These are phyloP conservation scores for Lasiodiplodia theobromae DNA, from an alignment of 2,329 filamentous ascomycete species.

Conservation along the genomic window DNA sequence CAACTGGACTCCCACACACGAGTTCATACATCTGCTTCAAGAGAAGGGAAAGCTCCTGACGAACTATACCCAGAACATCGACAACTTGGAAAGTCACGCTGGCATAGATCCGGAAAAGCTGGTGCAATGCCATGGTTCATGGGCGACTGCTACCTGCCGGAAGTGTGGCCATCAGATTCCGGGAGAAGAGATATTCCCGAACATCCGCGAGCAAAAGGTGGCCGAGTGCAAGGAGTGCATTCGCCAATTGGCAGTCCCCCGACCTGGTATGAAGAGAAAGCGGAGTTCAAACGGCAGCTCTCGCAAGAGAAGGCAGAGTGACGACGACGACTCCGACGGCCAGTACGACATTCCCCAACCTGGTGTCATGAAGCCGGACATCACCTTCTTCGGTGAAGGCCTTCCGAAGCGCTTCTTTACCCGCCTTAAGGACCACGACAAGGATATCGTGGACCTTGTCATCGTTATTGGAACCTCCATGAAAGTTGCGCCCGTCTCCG, in stretches of 20 bases:
- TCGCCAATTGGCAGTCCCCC: conserved; percentile 57
- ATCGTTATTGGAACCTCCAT: conserved; percentile 96
- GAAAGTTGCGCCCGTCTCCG: conserved; percentile 93
- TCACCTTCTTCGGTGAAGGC: conserved; percentile 95
- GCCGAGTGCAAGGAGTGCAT: conserved; percentile 79
- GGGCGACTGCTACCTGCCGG: conserved; percentile 88
- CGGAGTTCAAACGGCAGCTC: conserved; percentile 56
- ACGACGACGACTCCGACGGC: conserved; percentile 64
- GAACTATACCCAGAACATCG: conserved; percentile 99
- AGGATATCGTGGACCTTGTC: conserved; percentile 81
- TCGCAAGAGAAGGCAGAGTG: conserved; percentile 58
- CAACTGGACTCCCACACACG: conserved; percentile 88
- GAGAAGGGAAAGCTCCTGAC: conserved; percentile 88
- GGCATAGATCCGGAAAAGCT: conserved; percentile 83
- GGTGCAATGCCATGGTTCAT: conserved; percentile 95
- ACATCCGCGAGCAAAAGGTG: conserved; percentile 77
- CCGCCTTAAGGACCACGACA: conserved; percentile 82
- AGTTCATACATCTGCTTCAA: conserved; percentile 89
- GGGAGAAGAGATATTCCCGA: conserved; percentile 79
- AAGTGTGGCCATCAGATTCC: conserved; percentile 77
- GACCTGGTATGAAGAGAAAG: conserved; percentile 60
- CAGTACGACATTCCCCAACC: conserved; percentile 71
- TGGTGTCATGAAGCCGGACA: conserved; percentile 94
- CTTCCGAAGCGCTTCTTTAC: conserved; percentile 84
- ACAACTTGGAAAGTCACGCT: conserved; percentile 89